Conservation (phyloP, 805 yeast species). For the Nematodospora valgi region DNA sequence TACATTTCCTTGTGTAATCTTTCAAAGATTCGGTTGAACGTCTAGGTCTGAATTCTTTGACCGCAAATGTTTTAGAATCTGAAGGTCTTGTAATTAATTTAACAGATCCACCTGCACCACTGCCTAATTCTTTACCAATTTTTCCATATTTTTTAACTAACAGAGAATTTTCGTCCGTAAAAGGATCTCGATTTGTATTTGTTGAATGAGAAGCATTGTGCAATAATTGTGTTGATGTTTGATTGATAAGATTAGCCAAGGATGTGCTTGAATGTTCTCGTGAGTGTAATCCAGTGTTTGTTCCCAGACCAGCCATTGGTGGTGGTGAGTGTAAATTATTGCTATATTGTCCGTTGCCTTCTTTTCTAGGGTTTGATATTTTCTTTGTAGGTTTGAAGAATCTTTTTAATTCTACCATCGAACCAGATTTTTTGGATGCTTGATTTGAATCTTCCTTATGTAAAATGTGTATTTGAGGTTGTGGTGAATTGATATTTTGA, state of each 20-base stretch:
- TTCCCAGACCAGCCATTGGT: conserved; percentile 4
- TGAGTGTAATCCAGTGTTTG: conserved; percentile 14
- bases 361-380: conserved; percentile 15
- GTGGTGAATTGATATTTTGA: conserved; percentile 8
- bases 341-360: conserved; percentile 13
- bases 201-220: conserved; percentile 35
- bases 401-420: conserved; percentile 71
- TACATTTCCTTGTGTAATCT: conserved; percentile 88
- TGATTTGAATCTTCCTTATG: conserved; percentile 25
- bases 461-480: conserved; percentile 6
- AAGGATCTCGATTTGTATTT: conserved; percentile 35
- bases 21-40: conserved; percentile 70
- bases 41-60: conserved; percentile 83
- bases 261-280: conserved; percentile 35
- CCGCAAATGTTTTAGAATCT: conserved; percentile 79
- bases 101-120: conserved; percentile 94
- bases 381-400: conserved; percentile 61
- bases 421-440: conserved; percentile 34
- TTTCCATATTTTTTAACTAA: conserved; percentile 75
- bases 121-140: conserved; percentile 84
- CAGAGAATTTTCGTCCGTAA: conserved; percentile 44
- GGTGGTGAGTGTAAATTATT: conserved; percentile 29
- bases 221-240: conserved; percentile 34
- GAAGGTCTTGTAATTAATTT: conserved; percentile 63
- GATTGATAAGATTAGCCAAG: conserved; percentile 33